phyloP scores from a whole-genome alignment of 1,284 basidiomycete species.

The Rhodotorula sp. region DNA sequence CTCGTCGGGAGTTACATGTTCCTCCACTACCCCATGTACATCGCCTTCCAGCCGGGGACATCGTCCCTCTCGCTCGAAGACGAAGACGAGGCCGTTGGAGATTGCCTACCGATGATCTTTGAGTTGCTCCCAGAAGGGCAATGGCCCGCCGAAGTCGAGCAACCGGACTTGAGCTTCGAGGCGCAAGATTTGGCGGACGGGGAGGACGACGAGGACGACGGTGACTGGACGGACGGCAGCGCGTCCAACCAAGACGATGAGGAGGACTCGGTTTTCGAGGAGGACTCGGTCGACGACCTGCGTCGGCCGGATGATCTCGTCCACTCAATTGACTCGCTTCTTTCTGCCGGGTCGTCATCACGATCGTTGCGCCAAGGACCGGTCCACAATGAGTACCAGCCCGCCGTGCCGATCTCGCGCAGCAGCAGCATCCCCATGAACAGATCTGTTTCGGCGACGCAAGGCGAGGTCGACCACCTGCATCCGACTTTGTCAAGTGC shows the following conservation, averaged over 20 bases:
- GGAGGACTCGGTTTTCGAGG: background rate
- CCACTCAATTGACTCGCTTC: too few species aligned
- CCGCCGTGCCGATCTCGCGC: too few species aligned
- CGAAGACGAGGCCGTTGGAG: constrained; percentile 36
- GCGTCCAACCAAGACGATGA: background rate
- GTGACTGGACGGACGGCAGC: background rate
- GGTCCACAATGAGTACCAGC: too few species aligned
- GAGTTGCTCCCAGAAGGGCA: constrained; percentile 25
- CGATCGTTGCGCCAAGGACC: too few species aligned
- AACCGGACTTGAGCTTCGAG: constrained; percentile 2
- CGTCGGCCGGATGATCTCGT: too few species aligned
- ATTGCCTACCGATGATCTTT: constrained; percentile 28
- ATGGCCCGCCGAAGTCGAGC: constrained; percentile 19
- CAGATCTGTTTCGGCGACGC: too few species aligned
- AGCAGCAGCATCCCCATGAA: too few species aligned
- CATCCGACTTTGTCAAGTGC: too few species aligned
- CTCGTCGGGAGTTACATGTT: constrained; percentile 23
- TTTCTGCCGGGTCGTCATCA: too few species aligned
- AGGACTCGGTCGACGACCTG: background rate
- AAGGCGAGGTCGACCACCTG: too few species aligned
- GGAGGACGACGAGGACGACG: background rate
- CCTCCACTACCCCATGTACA: constrained; percentile 23
- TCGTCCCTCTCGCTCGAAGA: constrained; percentile 2
- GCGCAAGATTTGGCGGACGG: background rate
- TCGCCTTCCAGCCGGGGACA: constrained; percentile 15